Evolutionary conservation across 139 green algal genomes (phyloP), one percentile per base, ranked within the genome.

Genomic region (Zygnema circumcarinatum): DNA sequence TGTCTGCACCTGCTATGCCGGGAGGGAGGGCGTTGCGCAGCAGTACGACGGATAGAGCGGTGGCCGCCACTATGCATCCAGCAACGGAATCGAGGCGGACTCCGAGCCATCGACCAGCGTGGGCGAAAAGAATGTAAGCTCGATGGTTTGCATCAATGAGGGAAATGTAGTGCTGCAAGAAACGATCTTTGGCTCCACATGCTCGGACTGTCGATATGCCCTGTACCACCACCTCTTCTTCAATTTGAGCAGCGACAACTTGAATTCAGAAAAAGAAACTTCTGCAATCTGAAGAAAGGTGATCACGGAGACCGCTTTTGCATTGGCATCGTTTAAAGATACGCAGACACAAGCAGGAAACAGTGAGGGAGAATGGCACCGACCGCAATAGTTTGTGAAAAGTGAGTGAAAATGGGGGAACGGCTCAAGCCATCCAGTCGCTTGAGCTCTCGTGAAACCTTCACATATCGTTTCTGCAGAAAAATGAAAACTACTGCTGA

Each of bases 121-220:
- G 89, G 38, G 89, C 79, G 54, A 85, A 84, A 36, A 81, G 41
- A 88, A 93, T 74, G 40, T 62, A 87, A 20, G 53, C 41, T 31
- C 86, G 56, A 80, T 85, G 75, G 39, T 97, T 90, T 36, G 54
- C 67, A 81, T 92, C 88, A n/a, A 90, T 84, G 2, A 81, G 76
- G 21, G 35, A 47, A n/a, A 74, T 47, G 39, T 75, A 82, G 21
- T 74, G 32, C 1, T 38, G 36, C 39, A 87, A 38, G 39, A 90
- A 81, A 22, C 47, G 53, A 7, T 35, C n/a, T 21, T 54, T 39
- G 7, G 80, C 88, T 93, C 92, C 32, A 69, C 92, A 99, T 16
- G 96, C 97, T 3, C 96, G 92, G 52, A 99, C 96, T 52, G 95
- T 98, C 67, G 94, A 92, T 76, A 99, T 88, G 67, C 96, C 96